Base-by-base conservation (phyloP, 768 basidiomycete genomes). In the Dacryopinax spathularia region DNA sequence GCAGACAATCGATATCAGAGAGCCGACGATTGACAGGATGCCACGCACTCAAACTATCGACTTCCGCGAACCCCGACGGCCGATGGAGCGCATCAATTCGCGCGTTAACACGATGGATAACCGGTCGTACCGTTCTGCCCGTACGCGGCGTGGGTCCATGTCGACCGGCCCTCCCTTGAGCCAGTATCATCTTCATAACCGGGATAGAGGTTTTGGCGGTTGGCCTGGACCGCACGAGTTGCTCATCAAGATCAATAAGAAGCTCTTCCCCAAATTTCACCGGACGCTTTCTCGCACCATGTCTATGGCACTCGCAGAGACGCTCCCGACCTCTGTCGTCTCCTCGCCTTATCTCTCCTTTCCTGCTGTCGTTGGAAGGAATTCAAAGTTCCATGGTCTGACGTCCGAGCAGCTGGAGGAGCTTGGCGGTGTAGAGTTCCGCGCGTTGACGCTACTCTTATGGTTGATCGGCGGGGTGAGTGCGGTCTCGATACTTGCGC, bases 341-440 rank as follows among this genome's bases (percentile, higher is more conserved):
- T 10, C 3, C 7, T 56, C 48, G 1, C 77, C 88, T 0, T 97
- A 97, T 72, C 86, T 97, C 64, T 81, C 85, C 1, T 97, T 96
- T 70, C 83, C 90, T 44, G 88, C 91, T 7, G 64, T 82, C 1
- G 89, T 93, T n/a, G 89, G 91, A 0, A 80, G 85, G 34, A 95
- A 94, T 71, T 91, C 63, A 27, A 65, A 59, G 60, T 80, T 80
- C 66, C 71, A 76, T 73, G 67, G 71, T 22, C 74, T 95, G 62
- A 89, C 85, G 0, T 79, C 81, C 20, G 90, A 92, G 56, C 88
- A 97, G 70, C 76, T 89, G 68, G 92, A 95, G 67, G 91, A 96
- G 72, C 76, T 98, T 3, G 93, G 93, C 2, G 94, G 95, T 20
- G 87, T 96, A 6, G 95, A 99, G 72, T 98, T 89, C 70, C 81